A percentile compares a stretch with the other conserved stretches of the same genome.
These are phyloP conservation scores for Fusarium coicis DNA, from an alignment of 2,329 filamentous ascomycete species.

Conservation along the genomic window DNA sequence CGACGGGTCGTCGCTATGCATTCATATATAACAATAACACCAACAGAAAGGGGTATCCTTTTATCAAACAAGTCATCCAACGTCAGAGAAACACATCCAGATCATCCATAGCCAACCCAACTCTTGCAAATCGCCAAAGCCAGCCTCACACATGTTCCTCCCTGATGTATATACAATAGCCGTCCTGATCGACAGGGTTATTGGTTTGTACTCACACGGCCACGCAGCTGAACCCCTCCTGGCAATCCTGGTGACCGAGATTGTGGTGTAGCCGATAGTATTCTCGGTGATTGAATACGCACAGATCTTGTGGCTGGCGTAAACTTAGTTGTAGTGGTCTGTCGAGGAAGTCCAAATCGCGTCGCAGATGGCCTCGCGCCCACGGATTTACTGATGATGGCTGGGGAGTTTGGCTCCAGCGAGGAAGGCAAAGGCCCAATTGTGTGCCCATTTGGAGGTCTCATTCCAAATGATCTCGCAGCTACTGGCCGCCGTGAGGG, in stretches of 20 bases:
- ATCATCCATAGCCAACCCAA: conserved; percentile 7
- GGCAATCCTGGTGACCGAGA: conserved; percentile 4
- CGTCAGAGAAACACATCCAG: conserved; percentile 29
- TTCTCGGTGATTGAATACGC: conserved; percentile 40
- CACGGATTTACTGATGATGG: conserved; percentile 33
- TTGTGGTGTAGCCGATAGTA: conserved; percentile 26
- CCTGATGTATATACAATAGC: conserved; percentile 9
- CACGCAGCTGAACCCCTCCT: conserved; percentile 10
- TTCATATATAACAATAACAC: conserved; percentile 17
- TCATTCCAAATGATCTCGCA: conserved; percentile 21
- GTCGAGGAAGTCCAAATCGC: conserved; percentile 22
- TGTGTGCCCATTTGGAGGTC: conserved; percentile 12
- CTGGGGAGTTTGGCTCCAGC: conserved; percentile 11
- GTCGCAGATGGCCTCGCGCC: conserved; percentile 25
- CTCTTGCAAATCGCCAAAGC: background rate
- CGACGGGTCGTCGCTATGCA: conserved; percentile 28
- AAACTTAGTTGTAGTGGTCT: conserved; percentile 1
- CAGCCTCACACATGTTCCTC: background rate
- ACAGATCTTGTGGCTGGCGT: conserved; percentile 38
- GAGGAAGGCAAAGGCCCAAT: conserved; percentile 16
- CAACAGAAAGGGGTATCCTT: conserved; percentile 43
- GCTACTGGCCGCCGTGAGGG: conserved; percentile 6
- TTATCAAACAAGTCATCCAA: conserved; percentile 37
- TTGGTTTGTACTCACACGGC: conserved; percentile 14
- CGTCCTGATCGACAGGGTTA: conserved; percentile 7